phyloP scores from a whole-genome alignment of 495 filamentous ascomycete species.

The Aspergillus avenaceus region DNA sequence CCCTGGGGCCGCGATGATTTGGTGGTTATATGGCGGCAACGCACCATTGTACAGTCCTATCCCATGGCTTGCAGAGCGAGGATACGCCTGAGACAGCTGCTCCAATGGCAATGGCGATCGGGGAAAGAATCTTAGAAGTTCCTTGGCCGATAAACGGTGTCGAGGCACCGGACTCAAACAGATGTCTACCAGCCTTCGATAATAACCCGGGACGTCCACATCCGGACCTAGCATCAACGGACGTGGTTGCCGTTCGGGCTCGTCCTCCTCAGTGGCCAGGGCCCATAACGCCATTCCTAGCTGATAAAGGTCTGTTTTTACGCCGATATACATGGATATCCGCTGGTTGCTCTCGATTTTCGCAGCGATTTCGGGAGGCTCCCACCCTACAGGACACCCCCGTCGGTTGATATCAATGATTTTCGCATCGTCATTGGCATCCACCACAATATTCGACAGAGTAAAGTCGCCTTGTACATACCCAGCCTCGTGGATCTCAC shows the following conservation, averaged over 20 bases:
- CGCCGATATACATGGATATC: slow-evolving; percentile 96
- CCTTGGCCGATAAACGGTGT: slow-evolving; percentile 52
- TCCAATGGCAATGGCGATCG: slow-evolving; percentile 5
- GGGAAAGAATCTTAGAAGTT: slow-evolving; percentile 51
- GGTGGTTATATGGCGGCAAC: slow-evolving; percentile 17
- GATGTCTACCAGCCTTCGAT: slow-evolving; percentile 51
- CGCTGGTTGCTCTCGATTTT: slow-evolving; percentile 89
- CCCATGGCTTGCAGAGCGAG: slow-evolving; percentile 11
- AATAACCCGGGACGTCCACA: slow-evolving; percentile 54
- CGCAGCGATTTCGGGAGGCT: slow-evolving; percentile 84
- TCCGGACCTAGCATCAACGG: slow-evolving; percentile 55
- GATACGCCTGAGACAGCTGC: slow-evolving; percentile 5
- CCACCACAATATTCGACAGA: slow-evolving; percentile 93
- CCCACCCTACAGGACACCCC: slow-evolving; percentile 96
- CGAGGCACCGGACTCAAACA: slow-evolving; percentile 55
- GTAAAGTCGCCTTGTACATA: slow-evolving; percentile 99
- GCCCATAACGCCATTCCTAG: slow-evolving; percentile 98
- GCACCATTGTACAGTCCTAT: slow-evolving; percentile 17
- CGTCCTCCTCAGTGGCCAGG: slow-evolving; percentile 79
- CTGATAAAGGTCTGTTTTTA: slow-evolving; percentile 95
- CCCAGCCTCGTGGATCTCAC: slow-evolving; percentile 91
- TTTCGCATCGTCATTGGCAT: slow-evolving; percentile 76
- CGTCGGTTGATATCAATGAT: slow-evolving; percentile 98
- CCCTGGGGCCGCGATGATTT: slow-evolving; percentile 1
- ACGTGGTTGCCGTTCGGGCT: slow-evolving; percentile 77